Evolutionary conservation across 208 protist species (phyloP).

Genomic region (Leishmania major): DNA sequence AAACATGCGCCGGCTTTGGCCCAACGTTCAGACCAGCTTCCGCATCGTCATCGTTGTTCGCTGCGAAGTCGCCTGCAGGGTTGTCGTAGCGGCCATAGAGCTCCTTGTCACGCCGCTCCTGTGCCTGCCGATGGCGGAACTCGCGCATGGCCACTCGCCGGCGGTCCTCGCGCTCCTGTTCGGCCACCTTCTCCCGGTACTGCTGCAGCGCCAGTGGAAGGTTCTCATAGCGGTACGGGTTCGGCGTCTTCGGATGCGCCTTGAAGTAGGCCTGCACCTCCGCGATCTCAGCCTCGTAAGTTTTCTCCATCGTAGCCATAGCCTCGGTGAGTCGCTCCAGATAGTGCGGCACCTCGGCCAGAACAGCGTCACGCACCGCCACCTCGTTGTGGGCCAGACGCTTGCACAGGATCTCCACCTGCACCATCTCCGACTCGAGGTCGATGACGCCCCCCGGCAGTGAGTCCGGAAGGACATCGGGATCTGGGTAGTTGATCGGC

Average conservation of each 20-base stretch:
- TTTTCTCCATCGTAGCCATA: conserved; percentile 51
- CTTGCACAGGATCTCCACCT: conserved; percentile 81
- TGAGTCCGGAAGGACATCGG: conserved; percentile 49
- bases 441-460: conserved; percentile 56
- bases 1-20: conserved; percentile 32
- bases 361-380: conserved; percentile 69
- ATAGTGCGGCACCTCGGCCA: conserved; percentile 74
- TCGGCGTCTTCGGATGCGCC: conserved; percentile 42
- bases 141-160: conserved; percentile 39
- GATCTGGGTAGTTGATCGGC: conserved; percentile 90
- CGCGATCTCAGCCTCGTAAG: conserved; percentile 43
- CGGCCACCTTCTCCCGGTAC: conserved; percentile 40
- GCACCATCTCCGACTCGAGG: conserved; percentile 58
- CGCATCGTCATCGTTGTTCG: conserved; percentile 31
- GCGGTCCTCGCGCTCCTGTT: conserved; percentile 36
- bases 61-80: conserved; percentile 14
- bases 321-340: conserved; percentile 48
- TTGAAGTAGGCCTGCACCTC: conserved; percentile 44
- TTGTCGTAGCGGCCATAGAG: conserved; percentile 43
- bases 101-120: conserved; percentile 40
- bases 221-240: conserved; percentile 71
- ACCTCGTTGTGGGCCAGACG: conserved; percentile 87
- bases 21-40: conserved; percentile 28
- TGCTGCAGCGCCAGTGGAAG: conserved; percentile 41
- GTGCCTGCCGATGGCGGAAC: conserved; percentile 32